phyloP scores from a whole-genome alignment of 2,329 filamentous ascomycete genomes.

The Phaeosphaeria sp. region DNA sequence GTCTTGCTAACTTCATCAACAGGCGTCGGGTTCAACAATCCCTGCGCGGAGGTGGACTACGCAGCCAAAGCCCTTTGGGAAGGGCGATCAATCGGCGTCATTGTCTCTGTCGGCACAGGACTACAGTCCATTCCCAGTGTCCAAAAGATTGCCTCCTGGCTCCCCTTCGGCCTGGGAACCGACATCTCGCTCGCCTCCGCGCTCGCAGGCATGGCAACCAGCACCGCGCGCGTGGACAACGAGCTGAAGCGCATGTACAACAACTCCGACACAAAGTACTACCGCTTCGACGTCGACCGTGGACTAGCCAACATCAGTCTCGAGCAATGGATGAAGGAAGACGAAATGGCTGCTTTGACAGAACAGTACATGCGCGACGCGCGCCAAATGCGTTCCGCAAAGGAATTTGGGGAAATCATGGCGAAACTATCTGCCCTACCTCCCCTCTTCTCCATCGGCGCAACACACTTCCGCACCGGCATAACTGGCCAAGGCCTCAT shows the following conservation, averaged over 20 bases:
- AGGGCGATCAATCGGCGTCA: conserved; percentile 45
- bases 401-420: conserved; percentile 44
- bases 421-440: conserved; percentile 46
- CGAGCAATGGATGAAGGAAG: conserved; percentile 52
- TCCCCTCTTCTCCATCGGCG: conserved; percentile 43
- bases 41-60: conserved; percentile 57
- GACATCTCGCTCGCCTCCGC: conserved; percentile 47
- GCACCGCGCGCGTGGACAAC: conserved; percentile 49
- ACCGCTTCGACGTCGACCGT: conserved; percentile 50
- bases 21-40: conserved; percentile 58
- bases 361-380: conserved; percentile 49
- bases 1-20: not conserved
- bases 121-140: conserved; percentile 49
- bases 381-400: conserved; percentile 37
- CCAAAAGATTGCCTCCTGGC: conserved; percentile 45
- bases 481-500: conserved; percentile 39
- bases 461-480: conserved; percentile 42
- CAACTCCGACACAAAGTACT: conserved; percentile 45
- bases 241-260: conserved; percentile 52
- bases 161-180: conserved; percentile 49
- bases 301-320: conserved; percentile 47
- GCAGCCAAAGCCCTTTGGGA: conserved; percentile 53
- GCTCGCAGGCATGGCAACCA: conserved; percentile 47
- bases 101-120: conserved; percentile 49
- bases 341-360: conserved; percentile 49